Base-by-base conservation (phyloP, 768 basidiomycete species). In the Russula lepida region DNA sequence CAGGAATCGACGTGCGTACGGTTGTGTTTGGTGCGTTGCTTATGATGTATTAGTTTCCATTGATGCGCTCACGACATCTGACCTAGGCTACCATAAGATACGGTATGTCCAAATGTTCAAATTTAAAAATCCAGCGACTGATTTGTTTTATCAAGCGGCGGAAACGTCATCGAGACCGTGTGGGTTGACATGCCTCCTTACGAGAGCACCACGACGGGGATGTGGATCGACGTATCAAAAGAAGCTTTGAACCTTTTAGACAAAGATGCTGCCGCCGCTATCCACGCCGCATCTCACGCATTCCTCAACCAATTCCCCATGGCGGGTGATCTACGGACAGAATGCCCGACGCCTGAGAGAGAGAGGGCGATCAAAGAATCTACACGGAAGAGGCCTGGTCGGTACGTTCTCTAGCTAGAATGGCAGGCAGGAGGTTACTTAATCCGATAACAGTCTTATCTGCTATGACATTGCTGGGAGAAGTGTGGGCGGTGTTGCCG, bases 201-300 rank as follows among this genome's bases (percentile, higher is more conserved):
- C 80, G 80, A 86, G 64, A 83, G 84, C 25, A 81, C 85, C 59
- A 82, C 86, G 1, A 84, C 80, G 1, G 92, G 92, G 0, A 74
- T 84, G 61, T 94, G 92, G 92, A 74, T 94, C 27, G 88, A 94
- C 67, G 74, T 93, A 1, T 85, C 89, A 0, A 74, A 73, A 27
- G 35, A 70, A 0, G 74, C 81, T 23, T 70, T 92, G 50, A 69
- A 76, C 6, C 68, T 84, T n/a, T 75, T 92, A 69, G 71, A 72
- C 13, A 63, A 65, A 12, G 83, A 85, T 64, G 74, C 73, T 0
- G 89, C 92, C 0, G 92, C 82, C 52, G 88, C 86, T 0, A 91
- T 95, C 51, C 92, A 95, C 68, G 81, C 90, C 5, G 92, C 92
- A 3, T 78, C 86, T 65, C 93, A 95, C 69, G 89, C 89, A 0